phyloP scores from a whole-genome alignment of 805 yeast species.

The Lipomyces lipofer region DNA sequence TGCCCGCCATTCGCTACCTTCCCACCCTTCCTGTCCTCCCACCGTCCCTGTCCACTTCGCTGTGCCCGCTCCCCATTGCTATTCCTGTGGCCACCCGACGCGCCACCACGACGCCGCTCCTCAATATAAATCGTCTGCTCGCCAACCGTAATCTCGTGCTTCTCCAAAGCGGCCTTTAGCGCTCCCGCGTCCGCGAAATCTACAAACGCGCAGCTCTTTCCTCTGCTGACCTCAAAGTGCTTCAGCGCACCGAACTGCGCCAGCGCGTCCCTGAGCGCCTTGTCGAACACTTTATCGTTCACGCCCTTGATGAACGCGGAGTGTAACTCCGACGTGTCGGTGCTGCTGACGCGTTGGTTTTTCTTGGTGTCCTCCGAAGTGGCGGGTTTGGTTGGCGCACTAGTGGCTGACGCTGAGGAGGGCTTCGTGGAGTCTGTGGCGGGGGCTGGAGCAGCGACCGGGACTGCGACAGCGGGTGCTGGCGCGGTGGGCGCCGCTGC shows the following conservation, averaged over 20 bases:
- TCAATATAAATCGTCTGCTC: conserved; percentile 36
- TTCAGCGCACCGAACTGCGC: conserved; percentile 38
- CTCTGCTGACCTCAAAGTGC: conserved; percentile 40
- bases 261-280: conserved; percentile 36
- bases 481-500: conserved; percentile 28
- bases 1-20: background rate
- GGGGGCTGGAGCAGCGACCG: conserved; percentile 16
- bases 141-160: conserved; percentile 38
- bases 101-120: conserved; percentile 40
- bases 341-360: too few relatives aligned
- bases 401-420: conserved; percentile 1
- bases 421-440: too few relatives aligned
- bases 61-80: background rate
- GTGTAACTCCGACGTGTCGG: conserved; percentile 36
- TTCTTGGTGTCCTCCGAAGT: conserved; percentile 38
- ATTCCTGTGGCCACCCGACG: background rate
- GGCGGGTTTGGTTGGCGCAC: conserved; percentile 38
- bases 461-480: conserved; percentile 23
- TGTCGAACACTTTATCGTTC: conserved; percentile 34
- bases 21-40: background rate
- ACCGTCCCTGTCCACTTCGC: conserved; percentile 2
- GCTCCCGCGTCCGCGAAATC: conserved; percentile 40
- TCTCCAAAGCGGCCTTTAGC: conserved; percentile 37
- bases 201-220: conserved; percentile 41
- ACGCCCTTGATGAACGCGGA: conserved; percentile 44